phyloP scores from a whole-genome alignment of 805 yeast genomes.

The Candida boidinii region DNA sequence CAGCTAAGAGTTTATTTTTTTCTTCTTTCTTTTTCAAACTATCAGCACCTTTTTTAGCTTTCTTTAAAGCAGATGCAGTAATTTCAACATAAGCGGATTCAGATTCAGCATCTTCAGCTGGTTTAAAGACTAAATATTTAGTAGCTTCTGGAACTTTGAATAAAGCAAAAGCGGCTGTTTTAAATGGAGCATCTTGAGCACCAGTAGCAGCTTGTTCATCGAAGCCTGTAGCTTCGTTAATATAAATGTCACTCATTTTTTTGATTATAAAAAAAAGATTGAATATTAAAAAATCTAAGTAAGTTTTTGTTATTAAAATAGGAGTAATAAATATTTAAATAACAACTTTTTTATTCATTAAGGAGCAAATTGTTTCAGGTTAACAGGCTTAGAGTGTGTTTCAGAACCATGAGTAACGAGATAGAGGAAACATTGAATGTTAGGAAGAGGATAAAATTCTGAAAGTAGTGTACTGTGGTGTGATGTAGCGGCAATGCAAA shows the following conservation, averaged over 20 bases:
- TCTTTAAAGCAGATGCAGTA: slow-evolving; percentile 84
- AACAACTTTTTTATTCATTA: too few species aligned
- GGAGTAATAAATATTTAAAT: too few species aligned
- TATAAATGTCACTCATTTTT: slow-evolving; percentile 40
- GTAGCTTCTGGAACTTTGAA: slow-evolving; percentile 37
- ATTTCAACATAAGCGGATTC: slow-evolving; percentile 63
- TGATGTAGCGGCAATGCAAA: too few species aligned
- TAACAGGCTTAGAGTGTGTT: too few species aligned
- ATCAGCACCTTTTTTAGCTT: slow-evolving; percentile 94
- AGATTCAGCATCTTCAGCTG: slow-evolving; percentile 43
- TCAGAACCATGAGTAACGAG: too few species aligned
- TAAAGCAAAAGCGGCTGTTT: slow-evolving; percentile 78
- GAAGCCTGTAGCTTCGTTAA: slow-evolving; percentile 65
- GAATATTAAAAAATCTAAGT: too few species aligned
- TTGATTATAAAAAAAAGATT: too few species aligned
- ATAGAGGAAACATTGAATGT: too few species aligned
- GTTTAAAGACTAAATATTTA: slow-evolving; percentile 52
- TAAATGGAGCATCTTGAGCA: slow-evolving; percentile 59
- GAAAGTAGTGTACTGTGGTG: too few species aligned
- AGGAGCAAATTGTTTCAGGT: too few species aligned
- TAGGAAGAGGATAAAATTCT: too few species aligned
- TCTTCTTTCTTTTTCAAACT: slow-evolving; percentile 78
- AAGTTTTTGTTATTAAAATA: too few species aligned
- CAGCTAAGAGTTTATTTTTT: slow-evolving; percentile 53
- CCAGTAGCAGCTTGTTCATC: slow-evolving; percentile 59